A percentile compares a stretch with the other conserved stretches of the same genome.
Evolutionary conservation across 768 basidiomycete species (phyloP).

Genomic region (Lyophyllum shimeji): DNA sequence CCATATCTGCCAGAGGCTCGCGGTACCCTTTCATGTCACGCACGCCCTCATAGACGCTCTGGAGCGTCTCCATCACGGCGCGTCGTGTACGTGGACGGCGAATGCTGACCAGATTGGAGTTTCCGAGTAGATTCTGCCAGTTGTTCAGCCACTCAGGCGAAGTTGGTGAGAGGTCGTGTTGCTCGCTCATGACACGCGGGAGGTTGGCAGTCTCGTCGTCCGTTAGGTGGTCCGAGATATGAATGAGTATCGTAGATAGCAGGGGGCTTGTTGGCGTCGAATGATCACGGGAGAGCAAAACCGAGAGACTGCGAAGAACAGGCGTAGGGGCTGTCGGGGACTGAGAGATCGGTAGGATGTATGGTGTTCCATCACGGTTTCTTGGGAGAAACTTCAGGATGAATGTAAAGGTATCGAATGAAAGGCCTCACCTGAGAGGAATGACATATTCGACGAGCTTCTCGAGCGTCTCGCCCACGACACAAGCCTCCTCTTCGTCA

Average conservation of each 20-base stretch:
- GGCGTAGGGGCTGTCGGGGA: slow-evolving; percentile 57
- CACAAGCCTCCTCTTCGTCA: slow-evolving; percentile 68
- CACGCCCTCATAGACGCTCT: slow-evolving; percentile 60
- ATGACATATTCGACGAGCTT: slow-evolving; percentile 59
- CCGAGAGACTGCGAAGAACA: slow-evolving; percentile 62
- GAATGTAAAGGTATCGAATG: not conserved
- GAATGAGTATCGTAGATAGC: slow-evolving; percentile 62
- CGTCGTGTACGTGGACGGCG: slow-evolving; percentile 52
- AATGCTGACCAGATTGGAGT: slow-evolving; percentile 40
- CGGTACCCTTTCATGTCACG: slow-evolving; percentile 71
- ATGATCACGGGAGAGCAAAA: slow-evolving; percentile 64
- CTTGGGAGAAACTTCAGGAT: slow-evolving; percentile 20
- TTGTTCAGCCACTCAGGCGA: slow-evolving; percentile 70
- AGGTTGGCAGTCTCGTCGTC: slow-evolving; percentile 67
- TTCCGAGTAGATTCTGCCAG: slow-evolving; percentile 60
- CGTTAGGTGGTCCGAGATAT: slow-evolving; percentile 65
- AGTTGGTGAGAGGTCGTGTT: slow-evolving; percentile 69
- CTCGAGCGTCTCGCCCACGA: slow-evolving; percentile 61
- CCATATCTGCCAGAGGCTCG: slow-evolving; percentile 48
- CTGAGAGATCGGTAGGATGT: slow-evolving; percentile 52
- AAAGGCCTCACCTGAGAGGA: slow-evolving; percentile 51
- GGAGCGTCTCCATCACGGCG: slow-evolving; percentile 57
- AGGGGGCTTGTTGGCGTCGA: slow-evolving; percentile 56
- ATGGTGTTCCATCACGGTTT: slow-evolving; percentile 42
- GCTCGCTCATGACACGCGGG: slow-evolving; percentile 60